Evolutionary conservation across 2,329 filamentous ascomycete genomes (phyloP).

Genomic region (Huntiella abstrusa): DNA sequence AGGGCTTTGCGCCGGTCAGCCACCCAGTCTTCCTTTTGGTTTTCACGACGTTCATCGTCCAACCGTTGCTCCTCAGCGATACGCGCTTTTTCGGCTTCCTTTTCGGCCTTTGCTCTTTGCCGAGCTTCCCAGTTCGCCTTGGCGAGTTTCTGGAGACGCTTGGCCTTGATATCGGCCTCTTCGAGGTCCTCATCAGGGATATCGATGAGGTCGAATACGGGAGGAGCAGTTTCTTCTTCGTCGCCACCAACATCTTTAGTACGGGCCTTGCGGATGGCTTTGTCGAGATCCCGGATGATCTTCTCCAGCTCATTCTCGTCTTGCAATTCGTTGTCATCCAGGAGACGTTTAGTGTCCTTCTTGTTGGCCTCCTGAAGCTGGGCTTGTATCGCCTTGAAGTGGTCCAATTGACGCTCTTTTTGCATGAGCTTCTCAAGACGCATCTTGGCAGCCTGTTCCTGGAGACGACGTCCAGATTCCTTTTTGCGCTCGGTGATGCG

Average conservation of each 20-base stretch:
- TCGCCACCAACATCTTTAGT: constrained; percentile 83
- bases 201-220: constrained; percentile 75
- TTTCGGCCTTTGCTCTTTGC: constrained; percentile 85
- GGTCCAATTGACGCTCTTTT: constrained; percentile 89
- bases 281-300: constrained; percentile 74
- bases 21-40: constrained; percentile 73
- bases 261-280: constrained; percentile 69
- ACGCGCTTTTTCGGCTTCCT: constrained; percentile 77
- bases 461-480: constrained; percentile 75
- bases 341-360: constrained; percentile 69
- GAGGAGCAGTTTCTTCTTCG: constrained; percentile 61
- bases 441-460: constrained; percentile 96
- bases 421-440: constrained; percentile 83
- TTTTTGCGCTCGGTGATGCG: constrained; percentile 84
- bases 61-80: constrained; percentile 64
- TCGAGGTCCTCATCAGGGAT: constrained; percentile 83
- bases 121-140: constrained; percentile 91
- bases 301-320: constrained; percentile 76
- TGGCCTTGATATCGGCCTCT: constrained; percentile 77
- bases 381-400: constrained; percentile 68
- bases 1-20: constrained; percentile 61
- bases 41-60: constrained; percentile 68
- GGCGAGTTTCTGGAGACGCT: constrained; percentile 76
- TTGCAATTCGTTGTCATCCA: constrained; percentile 83
- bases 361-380: constrained; percentile 61